Evolutionary conservation across 805 yeast species (phyloP).

Genomic region (Candida chilensis): DNA sequence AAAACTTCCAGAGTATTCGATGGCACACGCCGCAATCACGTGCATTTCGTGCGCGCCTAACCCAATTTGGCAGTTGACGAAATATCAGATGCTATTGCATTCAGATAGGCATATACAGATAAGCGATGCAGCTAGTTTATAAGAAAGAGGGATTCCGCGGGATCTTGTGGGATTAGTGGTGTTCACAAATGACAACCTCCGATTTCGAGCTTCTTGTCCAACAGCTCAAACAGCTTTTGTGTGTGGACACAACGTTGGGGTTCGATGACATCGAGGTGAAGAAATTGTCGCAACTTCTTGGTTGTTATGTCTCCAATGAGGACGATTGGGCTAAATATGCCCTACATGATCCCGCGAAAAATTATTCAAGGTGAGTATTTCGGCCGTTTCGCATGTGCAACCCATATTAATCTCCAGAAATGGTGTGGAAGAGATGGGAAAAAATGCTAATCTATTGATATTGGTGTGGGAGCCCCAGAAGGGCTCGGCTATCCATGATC

Average conservation of each 20-base stretch:
- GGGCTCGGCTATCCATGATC: constrained; percentile 63
- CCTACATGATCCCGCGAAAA: constrained; percentile 20
- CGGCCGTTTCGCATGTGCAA: too few relatives aligned
- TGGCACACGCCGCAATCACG: too few relatives aligned
- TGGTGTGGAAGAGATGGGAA: constrained; percentile 68
- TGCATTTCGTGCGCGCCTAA: too few relatives aligned
- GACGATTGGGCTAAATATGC: constrained; percentile 33
- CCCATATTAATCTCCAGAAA: too few relatives aligned
- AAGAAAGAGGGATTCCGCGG: not conserved
- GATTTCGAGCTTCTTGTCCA: constrained; percentile 3
- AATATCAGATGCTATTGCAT: too few relatives aligned
- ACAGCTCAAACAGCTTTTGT: constrained; percentile 3
- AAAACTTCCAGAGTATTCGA: too few relatives aligned
- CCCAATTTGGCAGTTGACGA: too few relatives aligned
- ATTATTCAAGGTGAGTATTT: constrained; percentile 21
- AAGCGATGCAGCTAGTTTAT: constrained; percentile 1
- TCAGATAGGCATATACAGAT: too few relatives aligned
- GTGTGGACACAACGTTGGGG: constrained; percentile 1
- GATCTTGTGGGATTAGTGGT: not conserved
- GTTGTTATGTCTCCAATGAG: constrained; percentile 20
- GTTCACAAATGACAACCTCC: not conserved
- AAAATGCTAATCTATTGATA: constrained; percentile 57
- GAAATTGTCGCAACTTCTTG: constrained; percentile 5
- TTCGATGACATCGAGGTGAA: constrained; percentile 4
- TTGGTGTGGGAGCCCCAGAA: constrained; percentile 66